These are phyloP conservation scores for Syncephalis fuscata DNA, from an alignment of 371 early-diverging fungal species.

Conservation along the genomic window DNA sequence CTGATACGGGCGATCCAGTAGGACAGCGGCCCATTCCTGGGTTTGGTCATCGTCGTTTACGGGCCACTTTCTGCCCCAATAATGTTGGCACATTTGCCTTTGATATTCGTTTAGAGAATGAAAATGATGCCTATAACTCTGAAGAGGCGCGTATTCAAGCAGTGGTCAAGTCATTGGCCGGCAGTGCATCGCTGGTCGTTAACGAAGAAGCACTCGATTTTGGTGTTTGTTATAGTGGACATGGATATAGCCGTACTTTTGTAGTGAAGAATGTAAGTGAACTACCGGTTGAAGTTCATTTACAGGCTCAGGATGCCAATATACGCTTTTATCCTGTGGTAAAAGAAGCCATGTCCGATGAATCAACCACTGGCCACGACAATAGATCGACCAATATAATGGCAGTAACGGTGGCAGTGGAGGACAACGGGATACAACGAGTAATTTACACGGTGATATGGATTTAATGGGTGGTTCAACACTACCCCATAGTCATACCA, in stretches of 20 bases:
- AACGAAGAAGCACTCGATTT: conserved; percentile 75
- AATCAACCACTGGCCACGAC: background rate
- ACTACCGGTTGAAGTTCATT: conserved; percentile 54
- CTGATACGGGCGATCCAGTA: conserved; percentile 43
- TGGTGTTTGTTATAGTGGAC: conserved; percentile 83
- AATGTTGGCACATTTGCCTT: conserved; percentile 80
- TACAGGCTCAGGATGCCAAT: conserved; percentile 62
- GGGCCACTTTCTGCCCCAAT: conserved; percentile 71
- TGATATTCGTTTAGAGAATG: conserved; percentile 79
- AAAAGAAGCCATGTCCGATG: conserved; percentile 8
- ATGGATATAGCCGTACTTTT: conserved; percentile 60
- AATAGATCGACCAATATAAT: background rate
- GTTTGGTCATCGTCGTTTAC: conserved; percentile 51
- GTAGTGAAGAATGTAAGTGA: conserved; percentile 74
- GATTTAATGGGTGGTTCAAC: no score
- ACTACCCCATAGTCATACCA: no score
- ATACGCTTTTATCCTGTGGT: conserved; percentile 41
- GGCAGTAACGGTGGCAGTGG: background rate
- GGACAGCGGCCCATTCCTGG: conserved; percentile 41
- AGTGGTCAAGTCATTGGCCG: conserved; percentile 49
- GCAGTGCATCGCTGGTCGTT: conserved; percentile 60
- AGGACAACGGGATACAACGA: no score
- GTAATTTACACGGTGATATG: no score
- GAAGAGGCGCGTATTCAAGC: conserved; percentile 73
- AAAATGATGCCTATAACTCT: conserved; percentile 70